phyloP scores from a whole-genome alignment of 1,284 basidiomycete species.

The Earliella scabrosa region DNA sequence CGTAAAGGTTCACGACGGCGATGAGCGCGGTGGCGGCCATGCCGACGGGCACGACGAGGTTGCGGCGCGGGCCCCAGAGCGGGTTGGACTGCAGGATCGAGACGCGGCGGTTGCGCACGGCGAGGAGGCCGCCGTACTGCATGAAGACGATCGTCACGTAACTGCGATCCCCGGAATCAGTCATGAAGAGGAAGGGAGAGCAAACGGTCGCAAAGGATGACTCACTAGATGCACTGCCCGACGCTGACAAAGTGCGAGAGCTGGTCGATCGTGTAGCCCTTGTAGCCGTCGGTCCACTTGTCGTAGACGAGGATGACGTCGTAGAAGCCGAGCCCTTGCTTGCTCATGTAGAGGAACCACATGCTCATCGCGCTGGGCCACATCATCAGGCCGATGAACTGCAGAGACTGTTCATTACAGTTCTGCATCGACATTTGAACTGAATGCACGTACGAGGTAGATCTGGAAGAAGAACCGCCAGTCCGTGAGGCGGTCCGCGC shows the following conservation, averaged over 20 bases:
- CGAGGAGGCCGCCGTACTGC: constrained; percentile 56
- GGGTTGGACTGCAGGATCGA: constrained; percentile 22
- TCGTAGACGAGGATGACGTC: constrained; percentile 49
- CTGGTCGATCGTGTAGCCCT: constrained; percentile 41
- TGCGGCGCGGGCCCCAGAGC: constrained; percentile 47
- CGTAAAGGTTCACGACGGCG: constrained; percentile 45
- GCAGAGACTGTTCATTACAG: not conserved
- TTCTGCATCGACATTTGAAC: too few relatives aligned
- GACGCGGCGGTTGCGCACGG: constrained; percentile 17
- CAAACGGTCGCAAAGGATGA: constrained; percentile 14
- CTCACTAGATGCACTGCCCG: constrained; percentile 51
- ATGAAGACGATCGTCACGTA: constrained; percentile 56
- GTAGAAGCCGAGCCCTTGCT: constrained; percentile 58
- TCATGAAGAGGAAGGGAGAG: not conserved
- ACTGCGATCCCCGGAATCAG: constrained; percentile 49
- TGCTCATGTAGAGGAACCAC: constrained; percentile 42
- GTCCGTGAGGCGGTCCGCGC: constrained; percentile 55
- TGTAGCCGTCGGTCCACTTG: constrained; percentile 54
- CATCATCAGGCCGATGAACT: constrained; percentile 51
- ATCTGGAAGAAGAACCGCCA: constrained; percentile 62
- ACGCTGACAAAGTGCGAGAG: constrained; percentile 50
- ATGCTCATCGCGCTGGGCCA: constrained; percentile 52
- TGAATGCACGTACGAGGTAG: constrained; percentile 57
- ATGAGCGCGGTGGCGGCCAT: constrained; percentile 45
- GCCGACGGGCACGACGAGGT: constrained; percentile 37